Percentiles rank a stretch among this genome's conserved stretches.
Evolutionary conservation across 139 green algal genomes (phyloP).

Genomic region (Chlamydomonas sphaeroides): DNA sequence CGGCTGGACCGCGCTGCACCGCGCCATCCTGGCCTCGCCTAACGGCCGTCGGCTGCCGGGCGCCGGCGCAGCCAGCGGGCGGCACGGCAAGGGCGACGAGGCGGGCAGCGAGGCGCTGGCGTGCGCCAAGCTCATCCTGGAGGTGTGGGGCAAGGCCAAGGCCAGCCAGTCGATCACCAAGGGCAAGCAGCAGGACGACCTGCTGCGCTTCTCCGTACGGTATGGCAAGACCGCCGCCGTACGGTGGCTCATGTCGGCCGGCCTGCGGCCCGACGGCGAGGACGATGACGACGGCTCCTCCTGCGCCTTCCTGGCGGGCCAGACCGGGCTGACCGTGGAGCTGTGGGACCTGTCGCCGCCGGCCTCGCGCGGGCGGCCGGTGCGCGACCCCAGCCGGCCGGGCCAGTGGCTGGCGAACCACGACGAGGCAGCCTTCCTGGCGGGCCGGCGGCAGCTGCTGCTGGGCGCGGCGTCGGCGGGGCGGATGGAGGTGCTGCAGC

Average conservation of each 20-base stretch:
- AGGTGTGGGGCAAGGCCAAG: neutral
- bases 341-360: constrained; percentile 28
- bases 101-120: neutral
- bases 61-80: neutral
- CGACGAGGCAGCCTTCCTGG: neutral
- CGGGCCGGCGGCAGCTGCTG: constrained; percentile 26
- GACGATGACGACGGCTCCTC: neutral
- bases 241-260: constrained; percentile 14
- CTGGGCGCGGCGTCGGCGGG: constrained; percentile 13
- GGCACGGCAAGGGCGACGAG: neutral
- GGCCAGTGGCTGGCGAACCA: neutral
- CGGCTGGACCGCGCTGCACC: constrained; percentile 28
- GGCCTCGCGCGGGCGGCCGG: neutral
- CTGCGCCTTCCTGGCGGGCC: constrained; percentile 20
- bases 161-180: neutral
- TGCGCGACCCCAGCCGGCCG: neutral
- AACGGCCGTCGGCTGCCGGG: too few species aligned
- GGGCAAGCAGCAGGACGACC: neutral
- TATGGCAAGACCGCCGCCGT: neutral
- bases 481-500: neutral
- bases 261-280: neutral
- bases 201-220: constrained; percentile 20
- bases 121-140: neutral
- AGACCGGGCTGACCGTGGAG: constrained; percentile 1
- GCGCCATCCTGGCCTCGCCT: constrained; percentile 3